Conservation (phyloP, 768 basidiomycete genomes). For the Tulasnella sp. region DNA sequence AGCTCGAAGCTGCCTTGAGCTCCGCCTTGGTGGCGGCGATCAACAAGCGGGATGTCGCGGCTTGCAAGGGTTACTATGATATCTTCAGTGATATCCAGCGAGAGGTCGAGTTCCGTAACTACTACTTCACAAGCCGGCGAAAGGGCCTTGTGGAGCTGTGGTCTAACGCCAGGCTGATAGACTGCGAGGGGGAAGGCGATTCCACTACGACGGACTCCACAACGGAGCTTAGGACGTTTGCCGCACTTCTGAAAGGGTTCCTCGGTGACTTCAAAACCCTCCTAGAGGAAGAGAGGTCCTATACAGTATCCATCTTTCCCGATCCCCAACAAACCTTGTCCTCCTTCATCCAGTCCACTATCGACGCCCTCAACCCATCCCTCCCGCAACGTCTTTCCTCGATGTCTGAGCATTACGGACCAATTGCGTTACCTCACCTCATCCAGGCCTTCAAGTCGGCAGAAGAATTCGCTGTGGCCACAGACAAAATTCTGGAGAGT, state of each 20-base stretch:
- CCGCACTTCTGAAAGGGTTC: constrained; percentile 61
- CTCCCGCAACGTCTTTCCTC: constrained; percentile 65
- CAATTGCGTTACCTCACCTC: constrained; percentile 51
- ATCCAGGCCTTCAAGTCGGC: constrained; percentile 61
- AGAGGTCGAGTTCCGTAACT: constrained; percentile 83
- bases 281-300: constrained; percentile 55
- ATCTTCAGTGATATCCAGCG: constrained; percentile 89
- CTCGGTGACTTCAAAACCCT: constrained; percentile 53
- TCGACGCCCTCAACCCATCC: constrained; percentile 70
- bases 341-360: constrained; percentile 65
- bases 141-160: constrained; percentile 52
- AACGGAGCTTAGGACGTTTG: constrained; percentile 34
- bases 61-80: constrained; percentile 64
- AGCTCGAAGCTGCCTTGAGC: constrained; percentile 84
- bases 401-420: constrained; percentile 51
- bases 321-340: constrained; percentile 68
- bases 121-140: constrained; percentile 81
- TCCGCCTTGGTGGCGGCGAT: constrained; percentile 84
- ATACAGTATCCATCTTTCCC: constrained; percentile 78
- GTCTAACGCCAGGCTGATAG: constrained; percentile 41
- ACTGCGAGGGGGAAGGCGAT: constrained; percentile 36
- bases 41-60: constrained; percentile 57
- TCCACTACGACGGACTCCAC: constrained; percentile 18
- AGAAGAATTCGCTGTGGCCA: constrained; percentile 65
- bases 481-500: constrained; percentile 70